Evolutionary conservation across 441 rosid genomes (phyloP).

Genomic region (Jatropha podagrica): DNA sequence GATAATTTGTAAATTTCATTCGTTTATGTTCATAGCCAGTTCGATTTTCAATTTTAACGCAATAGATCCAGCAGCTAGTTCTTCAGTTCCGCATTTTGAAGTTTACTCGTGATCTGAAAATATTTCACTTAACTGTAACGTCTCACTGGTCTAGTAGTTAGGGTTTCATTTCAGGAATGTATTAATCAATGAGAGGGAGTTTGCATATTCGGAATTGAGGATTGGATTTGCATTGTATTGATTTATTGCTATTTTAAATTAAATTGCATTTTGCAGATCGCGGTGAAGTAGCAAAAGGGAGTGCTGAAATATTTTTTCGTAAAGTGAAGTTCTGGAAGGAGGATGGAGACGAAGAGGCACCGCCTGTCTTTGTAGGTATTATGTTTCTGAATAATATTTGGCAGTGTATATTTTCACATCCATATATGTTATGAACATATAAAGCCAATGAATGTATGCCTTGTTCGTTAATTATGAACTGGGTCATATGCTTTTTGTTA

Average conservation of each 20-base stretch:
- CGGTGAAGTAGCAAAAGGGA: conserved; percentile 35
- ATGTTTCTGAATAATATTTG: conserved; percentile 6
- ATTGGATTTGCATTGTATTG: background rate
- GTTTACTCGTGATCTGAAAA: background rate
- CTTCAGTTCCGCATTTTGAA: background rate
- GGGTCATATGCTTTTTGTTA: background rate
- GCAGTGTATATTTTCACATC: background rate
- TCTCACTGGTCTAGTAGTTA: background rate
- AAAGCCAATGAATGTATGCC: background rate
- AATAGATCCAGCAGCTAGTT: conserved; percentile 1
- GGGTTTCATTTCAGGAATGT: background rate
- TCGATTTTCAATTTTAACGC: background rate
- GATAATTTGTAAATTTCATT: background rate
- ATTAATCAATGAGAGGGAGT: background rate
- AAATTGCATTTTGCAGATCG: conserved; percentile 30
- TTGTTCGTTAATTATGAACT: background rate
- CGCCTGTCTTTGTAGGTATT: conserved; percentile 99
- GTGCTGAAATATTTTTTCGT: conserved; percentile 81
- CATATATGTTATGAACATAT: background rate
- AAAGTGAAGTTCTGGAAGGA: conserved; percentile 97
- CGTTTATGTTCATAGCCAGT: background rate
- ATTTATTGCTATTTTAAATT: background rate
- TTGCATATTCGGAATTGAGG: background rate
- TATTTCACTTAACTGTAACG: background rate
- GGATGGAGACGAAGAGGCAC: conserved; percentile 92